A percentile compares a stretch with the other conserved stretches of the same genome.
These are phyloP conservation scores for Peronospora farinosa DNA, from an alignment of 352 stramenopile species.

Conservation along the genomic window DNA sequence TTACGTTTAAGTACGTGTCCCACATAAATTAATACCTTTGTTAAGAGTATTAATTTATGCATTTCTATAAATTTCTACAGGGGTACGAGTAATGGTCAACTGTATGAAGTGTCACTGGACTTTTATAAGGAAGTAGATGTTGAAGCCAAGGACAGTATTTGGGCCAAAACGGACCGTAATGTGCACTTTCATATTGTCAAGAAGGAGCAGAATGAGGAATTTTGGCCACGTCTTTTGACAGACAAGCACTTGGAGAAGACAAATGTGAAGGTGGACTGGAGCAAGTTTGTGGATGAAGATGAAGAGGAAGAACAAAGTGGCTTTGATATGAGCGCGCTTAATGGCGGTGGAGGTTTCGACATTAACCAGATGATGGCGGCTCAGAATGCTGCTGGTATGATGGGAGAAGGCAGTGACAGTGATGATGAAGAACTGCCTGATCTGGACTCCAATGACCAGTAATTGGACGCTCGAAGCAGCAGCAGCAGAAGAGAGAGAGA, in stretches of 20 bases:
- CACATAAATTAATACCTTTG: no score
- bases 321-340: constrained; percentile 85
- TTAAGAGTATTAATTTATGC: no score
- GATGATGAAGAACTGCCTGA: constrained; percentile 85
- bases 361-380: constrained; percentile 92
- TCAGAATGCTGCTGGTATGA: constrained; percentile 71
- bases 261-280: constrained; percentile 94
- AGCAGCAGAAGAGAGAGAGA: not conserved
- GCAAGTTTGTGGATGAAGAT: constrained; percentile 95
- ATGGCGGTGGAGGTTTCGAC: constrained; percentile 89
- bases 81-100: constrained; percentile 86
- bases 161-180: constrained; percentile 92
- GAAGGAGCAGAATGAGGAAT: constrained; percentile 89
- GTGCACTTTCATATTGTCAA: constrained; percentile 96
- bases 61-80: constrained; percentile 23
- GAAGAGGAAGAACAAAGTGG: constrained; percentile 87
- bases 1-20: constrained; percentile 75
- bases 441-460: constrained; percentile 57
- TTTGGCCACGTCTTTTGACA: constrained; percentile 93
- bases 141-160: constrained; percentile 88
- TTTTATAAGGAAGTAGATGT: constrained; percentile 93
- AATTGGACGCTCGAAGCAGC: constrained; percentile 7
- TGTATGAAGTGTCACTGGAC: constrained; percentile 92
- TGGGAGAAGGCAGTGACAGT: constrained; percentile 55
- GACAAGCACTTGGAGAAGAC: constrained; percentile 97